Base-by-base conservation (phyloP, 345 rosid genomes). In the Camelina laxa region DNA sequence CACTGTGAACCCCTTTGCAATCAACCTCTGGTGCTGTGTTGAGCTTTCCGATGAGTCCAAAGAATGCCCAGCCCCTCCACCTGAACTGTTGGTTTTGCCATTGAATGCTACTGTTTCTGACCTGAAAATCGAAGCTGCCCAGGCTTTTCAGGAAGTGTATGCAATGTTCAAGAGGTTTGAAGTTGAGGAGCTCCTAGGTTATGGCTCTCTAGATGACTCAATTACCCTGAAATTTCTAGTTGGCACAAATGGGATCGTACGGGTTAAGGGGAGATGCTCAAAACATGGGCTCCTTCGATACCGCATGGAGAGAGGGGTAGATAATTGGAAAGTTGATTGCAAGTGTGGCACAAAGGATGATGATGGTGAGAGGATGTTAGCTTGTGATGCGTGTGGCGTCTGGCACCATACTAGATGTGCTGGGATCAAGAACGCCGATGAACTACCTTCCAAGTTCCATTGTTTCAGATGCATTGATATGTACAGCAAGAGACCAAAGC, bases 391-490 rank as follows among this genome's bases (percentile, higher is more conserved):
- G 19, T 91, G 91, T 35, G 79, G 89, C 51, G 86, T 87, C 39
- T 91, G 97, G 95, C 89, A 84, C 74, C 95, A 89, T 56, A 87
- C 89, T 8, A 80, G 90, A 69, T 91, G 97, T 68, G 84, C 82
- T 27, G 96, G 92, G 65, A 87, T 87, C 42, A 83, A 82, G 31
- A 87, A 80, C 51, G 63, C 82, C 7, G 82, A 82, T 39, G 73
- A 50, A 22, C 78, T 87, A 22, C 85, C 88, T 21, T 45, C 75
- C 20, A 84, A 79, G 70, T 90, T 79, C 69, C 79, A 77, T 15
- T 84, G 89, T 78, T 67, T 16, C 49, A 82, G 73, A 72, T 88
- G 91, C 55, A 19, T 38, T 13, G 72, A 75, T 24, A 1, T 69
- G 65, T 57, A 78, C 48, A 47, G 66, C 39, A 67, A 67, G 69